These are phyloP conservation scores for Globisporangium okanoganense DNA, from an alignment of 352 stramenopile species.

Conservation along the genomic window DNA sequence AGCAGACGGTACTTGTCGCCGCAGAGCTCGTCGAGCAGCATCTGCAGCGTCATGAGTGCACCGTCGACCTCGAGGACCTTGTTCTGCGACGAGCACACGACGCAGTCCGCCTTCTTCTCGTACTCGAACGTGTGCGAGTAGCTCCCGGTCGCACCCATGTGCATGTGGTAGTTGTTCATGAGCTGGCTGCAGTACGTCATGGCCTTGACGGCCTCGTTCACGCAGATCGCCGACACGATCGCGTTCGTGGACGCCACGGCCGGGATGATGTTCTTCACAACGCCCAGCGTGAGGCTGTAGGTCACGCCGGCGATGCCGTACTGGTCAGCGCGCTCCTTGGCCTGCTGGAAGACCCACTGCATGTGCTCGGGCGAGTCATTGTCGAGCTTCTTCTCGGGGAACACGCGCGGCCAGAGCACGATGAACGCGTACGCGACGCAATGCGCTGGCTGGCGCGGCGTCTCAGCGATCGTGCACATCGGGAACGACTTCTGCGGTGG, in stretches of 20 bases:
- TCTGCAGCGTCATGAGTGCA: constrained; percentile 47
- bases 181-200: constrained; percentile 95
- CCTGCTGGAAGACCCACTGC: constrained; percentile 95
- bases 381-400: constrained; percentile 95
- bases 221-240: constrained; percentile 94
- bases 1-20: constrained; percentile 55
- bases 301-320: constrained; percentile 96
- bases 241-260: constrained; percentile 97
- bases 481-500: constrained; percentile 95
- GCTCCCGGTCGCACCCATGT: constrained; percentile 94
- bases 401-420: constrained; percentile 93
- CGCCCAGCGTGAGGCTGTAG: constrained; percentile 96
- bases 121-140: constrained; percentile 98
- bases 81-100: constrained; percentile 80
- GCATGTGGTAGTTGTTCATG: constrained; percentile 99
- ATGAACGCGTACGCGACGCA: constrained; percentile 97
- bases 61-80: constrained; percentile 54
- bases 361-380: constrained; percentile 96
- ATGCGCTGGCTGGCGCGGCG: constrained; percentile 95
- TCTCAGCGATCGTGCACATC: constrained; percentile 98
- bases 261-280: constrained; percentile 99
- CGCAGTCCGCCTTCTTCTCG: constrained; percentile 87
- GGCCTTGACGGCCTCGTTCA: constrained; percentile 96
- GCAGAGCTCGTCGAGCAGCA: constrained; percentile 64
- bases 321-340: constrained; percentile 87